phyloP scores from a whole-genome alignment of 176 grass and related monocot genomes.

The Saccharum officinarum region DNA sequence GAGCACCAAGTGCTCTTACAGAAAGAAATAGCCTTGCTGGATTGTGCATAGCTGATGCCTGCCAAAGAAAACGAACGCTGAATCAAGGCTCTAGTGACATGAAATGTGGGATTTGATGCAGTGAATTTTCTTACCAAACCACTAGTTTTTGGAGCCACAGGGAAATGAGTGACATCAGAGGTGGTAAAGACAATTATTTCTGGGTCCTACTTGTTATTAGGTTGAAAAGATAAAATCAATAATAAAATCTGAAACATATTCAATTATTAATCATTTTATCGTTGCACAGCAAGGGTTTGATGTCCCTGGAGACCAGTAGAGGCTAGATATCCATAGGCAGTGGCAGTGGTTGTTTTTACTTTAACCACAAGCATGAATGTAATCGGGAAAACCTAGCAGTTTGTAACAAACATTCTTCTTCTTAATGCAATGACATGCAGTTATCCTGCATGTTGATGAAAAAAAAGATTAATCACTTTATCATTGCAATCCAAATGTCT shows the following conservation, averaged over 20 bases:
- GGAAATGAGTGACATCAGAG: background rate
- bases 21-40: constrained; percentile 22
- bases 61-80: background rate
- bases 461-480: background rate
- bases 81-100: constrained; percentile 1
- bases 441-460: background rate
- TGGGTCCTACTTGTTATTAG: background rate
- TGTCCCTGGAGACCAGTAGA: background rate
- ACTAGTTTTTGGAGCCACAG: background rate
- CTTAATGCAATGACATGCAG: background rate
- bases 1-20: constrained; percentile 24
- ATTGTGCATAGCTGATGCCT: constrained; percentile 11
- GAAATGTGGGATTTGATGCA: background rate
- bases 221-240: background rate
- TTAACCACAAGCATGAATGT: background rate
- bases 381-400: background rate
- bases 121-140: background rate
- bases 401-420: background rate
- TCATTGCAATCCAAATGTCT: background rate
- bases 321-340: background rate
- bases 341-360: background rate
- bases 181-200: background rate
- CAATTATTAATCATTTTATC: background rate
- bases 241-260: background rate
- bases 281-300: background rate